phyloP scores from a whole-genome alignment of 2,329 filamentous ascomycete species.

The Hypoxylon sp. region DNA sequence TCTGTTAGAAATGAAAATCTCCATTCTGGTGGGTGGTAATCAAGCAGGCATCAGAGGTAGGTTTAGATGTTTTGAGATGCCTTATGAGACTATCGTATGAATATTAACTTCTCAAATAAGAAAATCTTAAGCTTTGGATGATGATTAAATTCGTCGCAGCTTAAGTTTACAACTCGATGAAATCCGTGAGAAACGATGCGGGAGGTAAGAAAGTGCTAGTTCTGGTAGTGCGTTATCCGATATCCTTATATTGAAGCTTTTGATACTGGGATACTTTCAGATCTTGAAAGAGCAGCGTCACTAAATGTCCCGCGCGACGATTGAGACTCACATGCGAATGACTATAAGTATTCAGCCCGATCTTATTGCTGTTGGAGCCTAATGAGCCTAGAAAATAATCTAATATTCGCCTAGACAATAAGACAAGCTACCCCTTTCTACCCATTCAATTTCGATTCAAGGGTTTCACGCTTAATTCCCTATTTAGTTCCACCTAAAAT shows the following conservation, averaged over 20 bases:
- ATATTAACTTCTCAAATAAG: background rate
- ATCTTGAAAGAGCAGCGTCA: background rate
- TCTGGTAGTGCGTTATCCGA: background rate
- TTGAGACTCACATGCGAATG: background rate
- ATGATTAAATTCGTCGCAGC: background rate
- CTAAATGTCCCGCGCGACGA: background rate
- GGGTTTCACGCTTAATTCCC: background rate
- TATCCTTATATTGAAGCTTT: background rate
- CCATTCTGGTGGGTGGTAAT: background rate
- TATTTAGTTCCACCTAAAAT: conserved; percentile 4
- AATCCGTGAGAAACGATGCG: background rate
- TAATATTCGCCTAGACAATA: background rate
- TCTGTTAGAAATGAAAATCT: conserved; percentile 2
- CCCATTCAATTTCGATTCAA: background rate
- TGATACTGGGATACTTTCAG: background rate
- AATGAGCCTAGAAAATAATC: no score
- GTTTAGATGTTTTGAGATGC: background rate
- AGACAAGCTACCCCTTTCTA: conserved; percentile 4
- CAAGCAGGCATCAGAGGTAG: background rate
- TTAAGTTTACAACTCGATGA: background rate
- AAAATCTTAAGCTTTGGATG: background rate
- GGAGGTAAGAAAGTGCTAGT: background rate
- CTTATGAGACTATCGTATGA: no score
- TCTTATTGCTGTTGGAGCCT: background rate
- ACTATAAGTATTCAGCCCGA: background rate